Evolutionary conservation across 768 basidiomycete genomes (phyloP), one percentile per base, ranked within the genome.

Genomic region (Lactifluus echinatus): DNA sequence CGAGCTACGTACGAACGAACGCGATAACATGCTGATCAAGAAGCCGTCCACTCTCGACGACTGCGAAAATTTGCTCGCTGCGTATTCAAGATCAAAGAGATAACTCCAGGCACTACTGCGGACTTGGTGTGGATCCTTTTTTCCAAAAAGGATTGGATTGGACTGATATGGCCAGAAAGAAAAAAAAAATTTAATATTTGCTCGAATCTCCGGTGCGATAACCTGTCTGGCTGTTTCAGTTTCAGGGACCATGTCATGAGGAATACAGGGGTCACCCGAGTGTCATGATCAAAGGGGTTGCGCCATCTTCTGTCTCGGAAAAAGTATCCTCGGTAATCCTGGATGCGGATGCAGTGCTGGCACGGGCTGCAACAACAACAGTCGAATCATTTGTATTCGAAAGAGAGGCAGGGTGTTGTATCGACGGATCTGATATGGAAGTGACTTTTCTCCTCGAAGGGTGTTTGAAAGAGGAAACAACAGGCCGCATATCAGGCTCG

Each of bases 41-140:
- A 33, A 57, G 62, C 28, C 44, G 39, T 31, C 60, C 50, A 34
- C 33, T 23, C 37, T 58, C 63, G 19, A 37, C 36, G 37, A 57
- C 14, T 55, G 50, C 23, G 49, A 57, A 40, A 63, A 62, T n/a
- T 50, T 47, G 19, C 24, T 40, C 2, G 60, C 29, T 24, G 50
- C 56, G 17, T 26, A 56, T 33, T 49, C 63, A 19, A 62, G 60
- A 24, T 59, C 50, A 37, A 63, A 63, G 7, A 63, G 60, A 47
- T 63, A 55, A 26, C 31, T 42, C 63, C 63, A 63, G 34, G 50
- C 36, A 33, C 50, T 58, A 24, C 48, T 50, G 44, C 63, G 60
- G 34, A 62, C 53, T 34, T 57, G 63, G 6, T 21, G 17, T 21
- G 56, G 40, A 14, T 26, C 8, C 4, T 21, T 29, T 37, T 45